Percentiles rank a stretch among this genome's conserved stretches.
Evolutionary conservation across 2,329 filamentous ascomycete species (phyloP).

Genomic region (Didymella arachidicola): DNA sequence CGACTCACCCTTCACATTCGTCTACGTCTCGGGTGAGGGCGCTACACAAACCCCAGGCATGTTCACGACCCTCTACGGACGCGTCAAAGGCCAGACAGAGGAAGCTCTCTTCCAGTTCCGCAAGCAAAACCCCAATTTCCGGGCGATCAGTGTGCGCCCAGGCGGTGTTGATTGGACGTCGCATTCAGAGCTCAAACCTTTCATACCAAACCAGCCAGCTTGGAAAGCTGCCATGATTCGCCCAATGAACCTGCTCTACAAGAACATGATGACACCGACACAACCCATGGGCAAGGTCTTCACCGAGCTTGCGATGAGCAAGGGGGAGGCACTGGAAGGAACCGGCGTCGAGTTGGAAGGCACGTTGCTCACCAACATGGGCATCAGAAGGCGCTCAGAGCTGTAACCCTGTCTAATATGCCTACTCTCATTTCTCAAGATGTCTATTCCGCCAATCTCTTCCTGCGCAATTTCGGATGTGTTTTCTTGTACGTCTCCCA

Average conservation of each 20-base stretch:
- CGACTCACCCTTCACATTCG: constrained; percentile 68
- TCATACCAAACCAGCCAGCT: constrained; percentile 37
- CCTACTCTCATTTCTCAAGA: too few species aligned
- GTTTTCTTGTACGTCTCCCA: not conserved
- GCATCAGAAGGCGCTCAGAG: constrained; percentile 51
- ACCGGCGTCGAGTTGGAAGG: constrained; percentile 52
- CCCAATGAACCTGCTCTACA: constrained; percentile 39
- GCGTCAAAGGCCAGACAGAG: constrained; percentile 74
- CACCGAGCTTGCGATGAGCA: constrained; percentile 59
- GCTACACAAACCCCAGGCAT: constrained; percentile 65
- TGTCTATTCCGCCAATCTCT: not conserved
- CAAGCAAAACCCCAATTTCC: constrained; percentile 57
- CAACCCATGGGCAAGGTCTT: constrained; percentile 58
- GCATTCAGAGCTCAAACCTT: constrained; percentile 53
- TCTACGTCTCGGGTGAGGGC: constrained; percentile 73
- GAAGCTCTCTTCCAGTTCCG: constrained; percentile 63
- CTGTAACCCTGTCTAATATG: constrained; percentile 15
- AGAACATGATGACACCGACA: constrained; percentile 55
- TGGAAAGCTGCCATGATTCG: constrained; percentile 33
- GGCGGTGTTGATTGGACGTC: constrained; percentile 62
- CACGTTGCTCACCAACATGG: constrained; percentile 51
- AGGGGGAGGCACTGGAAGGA: constrained; percentile 52
- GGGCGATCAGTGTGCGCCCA: constrained; percentile 66
- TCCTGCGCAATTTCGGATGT: not conserved
- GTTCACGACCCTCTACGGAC: constrained; percentile 66